Evolutionary conservation across 1,284 basidiomycete genomes (phyloP).

Genomic region (Inonotus obliquus): DNA sequence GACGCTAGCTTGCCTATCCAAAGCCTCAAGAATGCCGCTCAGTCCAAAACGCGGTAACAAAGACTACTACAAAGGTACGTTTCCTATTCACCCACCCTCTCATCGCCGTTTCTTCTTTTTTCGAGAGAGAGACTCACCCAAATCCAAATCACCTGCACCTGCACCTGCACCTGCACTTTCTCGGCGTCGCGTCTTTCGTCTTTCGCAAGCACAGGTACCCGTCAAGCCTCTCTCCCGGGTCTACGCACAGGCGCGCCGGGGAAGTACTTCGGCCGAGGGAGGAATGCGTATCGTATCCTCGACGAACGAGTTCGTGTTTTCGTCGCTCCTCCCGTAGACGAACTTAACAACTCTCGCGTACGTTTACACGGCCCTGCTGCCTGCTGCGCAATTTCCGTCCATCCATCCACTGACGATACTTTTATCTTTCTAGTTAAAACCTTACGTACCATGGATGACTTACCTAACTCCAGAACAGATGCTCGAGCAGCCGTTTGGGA

Average conservation of each 20-base stretch:
- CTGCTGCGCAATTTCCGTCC: neutral
- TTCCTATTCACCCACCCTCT: neutral
- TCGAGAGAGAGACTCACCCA: neutral
- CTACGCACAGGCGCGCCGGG: constrained; percentile 85
- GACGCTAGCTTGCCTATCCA: constrained; percentile 60
- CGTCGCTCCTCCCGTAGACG: constrained; percentile 70
- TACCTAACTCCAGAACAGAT: constrained; percentile 8
- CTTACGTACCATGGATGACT: constrained; percentile 34
- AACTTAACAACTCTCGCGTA: constrained; percentile 59
- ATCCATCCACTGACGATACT: neutral
- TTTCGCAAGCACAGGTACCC: constrained; percentile 55
- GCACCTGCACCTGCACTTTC: no score
- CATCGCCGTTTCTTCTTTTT: neutral
- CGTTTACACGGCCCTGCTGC: constrained; percentile 33
- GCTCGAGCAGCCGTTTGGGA: constrained; percentile 11
- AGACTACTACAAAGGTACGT: constrained; percentile 86
- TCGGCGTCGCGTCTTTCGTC: no score
- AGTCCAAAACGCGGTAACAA: constrained; percentile 87
- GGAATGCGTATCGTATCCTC: constrained; percentile 71
- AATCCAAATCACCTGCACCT: no score
- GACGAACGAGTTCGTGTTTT: constrained; percentile 83
- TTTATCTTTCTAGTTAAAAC: constrained; percentile 33
- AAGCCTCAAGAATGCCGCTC: constrained; percentile 76
- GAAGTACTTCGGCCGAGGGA: constrained; percentile 70
- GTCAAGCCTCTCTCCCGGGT: constrained; percentile 76